Conservation (phyloP, 805 yeast species). For the Saccharomycopsis lassenensis region DNA sequence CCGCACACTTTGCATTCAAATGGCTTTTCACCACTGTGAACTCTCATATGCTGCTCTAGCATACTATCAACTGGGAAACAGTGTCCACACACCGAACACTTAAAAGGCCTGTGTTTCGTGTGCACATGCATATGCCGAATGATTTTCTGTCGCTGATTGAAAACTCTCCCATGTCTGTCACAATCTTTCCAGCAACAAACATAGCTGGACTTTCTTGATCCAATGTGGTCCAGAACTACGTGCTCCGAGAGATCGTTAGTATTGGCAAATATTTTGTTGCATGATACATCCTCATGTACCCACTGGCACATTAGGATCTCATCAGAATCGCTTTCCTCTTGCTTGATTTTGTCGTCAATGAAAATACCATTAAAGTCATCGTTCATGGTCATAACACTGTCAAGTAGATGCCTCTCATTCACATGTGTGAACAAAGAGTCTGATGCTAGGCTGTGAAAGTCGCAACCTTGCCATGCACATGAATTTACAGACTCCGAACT, state of each 20-base stretch:
- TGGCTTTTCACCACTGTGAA: slow-evolving; percentile 88
- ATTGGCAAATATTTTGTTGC: slow-evolving; percentile 38
- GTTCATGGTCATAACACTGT: too few species aligned
- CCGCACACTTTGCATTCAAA: slow-evolving; percentile 62
- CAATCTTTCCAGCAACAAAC: slow-evolving; percentile 75
- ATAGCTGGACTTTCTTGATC: slow-evolving; percentile 60
- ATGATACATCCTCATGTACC: too few species aligned
- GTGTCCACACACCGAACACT: slow-evolving; percentile 59
- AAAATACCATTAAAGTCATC: too few species aligned
- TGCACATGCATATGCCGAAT: slow-evolving; percentile 82
- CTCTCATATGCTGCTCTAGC: slow-evolving; percentile 70
- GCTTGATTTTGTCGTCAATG: too few species aligned
- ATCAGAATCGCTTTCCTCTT: too few species aligned
- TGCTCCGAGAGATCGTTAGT: slow-evolving; percentile 65
- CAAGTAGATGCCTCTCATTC: slow-evolving; percentile 37
- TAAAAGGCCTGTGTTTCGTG: slow-evolving; percentile 72
- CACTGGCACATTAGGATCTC: too few species aligned
- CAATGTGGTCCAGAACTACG: slow-evolving; percentile 55
- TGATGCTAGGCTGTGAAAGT: slow-evolving; percentile 41
- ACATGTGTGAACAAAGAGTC: slow-evolving; percentile 50
- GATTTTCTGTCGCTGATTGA: slow-evolving; percentile 77
- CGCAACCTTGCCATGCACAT: slow-evolving; percentile 79
- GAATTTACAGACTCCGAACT: too few species aligned
- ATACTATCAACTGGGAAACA: slow-evolving; percentile 68
- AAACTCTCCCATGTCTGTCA: slow-evolving; percentile 47